These are phyloP conservation scores for Epichloe coenophiala DNA, from an alignment of 2,329 filamentous ascomycete genomes.

Conservation along the genomic window DNA sequence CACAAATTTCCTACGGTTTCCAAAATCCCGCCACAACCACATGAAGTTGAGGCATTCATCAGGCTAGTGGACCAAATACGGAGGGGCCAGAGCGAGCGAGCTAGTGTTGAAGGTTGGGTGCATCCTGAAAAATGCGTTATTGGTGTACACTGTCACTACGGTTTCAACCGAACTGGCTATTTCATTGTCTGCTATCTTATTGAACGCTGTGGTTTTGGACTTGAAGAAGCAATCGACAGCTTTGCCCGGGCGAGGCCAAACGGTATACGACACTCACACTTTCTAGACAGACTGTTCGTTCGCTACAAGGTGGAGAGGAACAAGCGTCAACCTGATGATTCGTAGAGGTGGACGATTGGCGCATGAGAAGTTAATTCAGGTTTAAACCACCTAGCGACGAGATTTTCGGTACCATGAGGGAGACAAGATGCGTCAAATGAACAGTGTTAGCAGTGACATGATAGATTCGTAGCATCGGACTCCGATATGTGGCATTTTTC, in stretches of 20 bases:
- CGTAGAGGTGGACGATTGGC: conserved; percentile 51
- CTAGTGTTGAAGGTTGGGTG: conserved; percentile 25
- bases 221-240: conserved; percentile 65
- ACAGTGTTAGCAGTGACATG: too few relatives aligned
- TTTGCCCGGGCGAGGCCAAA: conserved; percentile 63
- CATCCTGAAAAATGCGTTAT: conserved; percentile 36
- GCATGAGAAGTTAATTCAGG: neutral
- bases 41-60: conserved; percentile 41
- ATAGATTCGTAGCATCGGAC: too few relatives aligned
- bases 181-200: conserved; percentile 86
- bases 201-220: conserved; percentile 56
- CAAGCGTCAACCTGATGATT: neutral
- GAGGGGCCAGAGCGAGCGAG: conserved; percentile 30
- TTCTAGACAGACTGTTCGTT: conserved; percentile 71
- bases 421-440: too few relatives aligned
- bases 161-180: conserved; percentile 88
- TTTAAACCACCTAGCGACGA: neutral
- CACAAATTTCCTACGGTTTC: conserved; percentile 87
- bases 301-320: conserved; percentile 41
- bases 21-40: conserved; percentile 63
- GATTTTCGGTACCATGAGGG: too few relatives aligned
- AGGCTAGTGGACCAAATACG: conserved; percentile 46
- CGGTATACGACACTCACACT: conserved; percentile 82
- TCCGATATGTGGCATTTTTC: too few relatives aligned
- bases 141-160: conserved; percentile 90